Conservation (phyloP, 306 rosid species). For the Quillaja saponaria region DNA sequence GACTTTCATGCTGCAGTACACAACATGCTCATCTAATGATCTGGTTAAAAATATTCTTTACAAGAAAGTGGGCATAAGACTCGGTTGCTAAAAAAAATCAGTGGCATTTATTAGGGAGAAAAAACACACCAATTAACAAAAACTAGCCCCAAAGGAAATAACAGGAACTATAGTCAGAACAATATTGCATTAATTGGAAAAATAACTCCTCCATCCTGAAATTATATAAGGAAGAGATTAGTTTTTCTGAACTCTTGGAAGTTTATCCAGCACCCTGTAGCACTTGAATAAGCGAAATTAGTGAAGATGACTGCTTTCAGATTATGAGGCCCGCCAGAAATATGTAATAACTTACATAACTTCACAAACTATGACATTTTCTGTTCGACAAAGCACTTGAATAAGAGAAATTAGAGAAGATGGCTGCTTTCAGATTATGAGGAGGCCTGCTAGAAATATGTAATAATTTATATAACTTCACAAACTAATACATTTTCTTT, state of each 20-base stretch:
- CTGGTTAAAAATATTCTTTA: background rate
- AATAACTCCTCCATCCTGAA: constrained; percentile 7
- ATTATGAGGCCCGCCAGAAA: constrained; percentile 2
- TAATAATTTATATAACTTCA: constrained; percentile 8
- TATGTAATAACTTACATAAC: constrained; percentile 4
- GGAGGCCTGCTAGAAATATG: background rate
- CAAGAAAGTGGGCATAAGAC: constrained; percentile 5
- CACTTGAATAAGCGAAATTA: constrained; percentile 2
- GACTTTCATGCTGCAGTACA: background rate
- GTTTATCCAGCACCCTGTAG: constrained; percentile 9
- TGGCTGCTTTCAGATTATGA: constrained; percentile 11
- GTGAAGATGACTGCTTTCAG: constrained; percentile 3
- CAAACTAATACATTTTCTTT: constrained; percentile 22
- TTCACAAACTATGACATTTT: constrained; percentile 22
- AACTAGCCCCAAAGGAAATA: background rate
- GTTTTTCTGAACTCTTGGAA: too few species aligned
- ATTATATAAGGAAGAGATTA: background rate
- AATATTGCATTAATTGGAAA: background rate
- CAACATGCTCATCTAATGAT: background rate
- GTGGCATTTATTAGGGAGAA: background rate
- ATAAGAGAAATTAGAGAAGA: too few species aligned
- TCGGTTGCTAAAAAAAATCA: background rate
- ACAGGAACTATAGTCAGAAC: background rate
- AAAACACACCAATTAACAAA: constrained; percentile 5
- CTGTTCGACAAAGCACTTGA: too few species aligned